A percentile compares a stretch with the other conserved stretches of the same genome.
Conservation (phyloP, 495 filamentous ascomycete species). For the Thermochaetoides thermophila region DNA sequence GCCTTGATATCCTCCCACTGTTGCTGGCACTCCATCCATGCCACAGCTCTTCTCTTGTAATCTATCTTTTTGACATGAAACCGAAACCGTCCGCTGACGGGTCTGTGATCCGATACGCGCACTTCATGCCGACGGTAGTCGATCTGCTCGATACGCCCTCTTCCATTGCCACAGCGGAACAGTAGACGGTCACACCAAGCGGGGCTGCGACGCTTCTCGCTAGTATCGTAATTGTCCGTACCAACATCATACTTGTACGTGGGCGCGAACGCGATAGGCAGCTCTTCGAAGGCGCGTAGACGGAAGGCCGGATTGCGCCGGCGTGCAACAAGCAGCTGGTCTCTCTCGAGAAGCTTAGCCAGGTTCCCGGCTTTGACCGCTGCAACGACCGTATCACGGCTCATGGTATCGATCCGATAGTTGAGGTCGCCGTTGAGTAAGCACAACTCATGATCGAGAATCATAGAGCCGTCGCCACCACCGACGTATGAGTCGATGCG, state of each 20-base stretch:
- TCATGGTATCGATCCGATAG: conserved; percentile 96
- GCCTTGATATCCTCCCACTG: conserved; percentile 56
- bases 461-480: conserved; percentile 89
- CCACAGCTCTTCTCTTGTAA: conserved; percentile 42
- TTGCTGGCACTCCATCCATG: conserved; percentile 56
- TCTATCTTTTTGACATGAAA: conserved; percentile 69
- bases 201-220: conserved; percentile 87
- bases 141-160: conserved; percentile 69
- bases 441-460: conserved; percentile 93
- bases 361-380: conserved; percentile 69
- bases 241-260: conserved; percentile 99
- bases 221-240: conserved; percentile 82
- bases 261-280: conserved; percentile 76
- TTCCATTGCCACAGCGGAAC: conserved; percentile 46
- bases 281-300: conserved; percentile 72
- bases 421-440: conserved; percentile 93
- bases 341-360: conserved; percentile 79
- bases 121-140: conserved; percentile 85
- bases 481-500: conserved; percentile 67
- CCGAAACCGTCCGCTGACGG: conserved; percentile 72
- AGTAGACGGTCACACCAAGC: conserved; percentile 94
- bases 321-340: conserved; percentile 76
- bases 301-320: conserved; percentile 80
- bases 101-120: conserved; percentile 78
- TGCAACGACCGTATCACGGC: conserved; percentile 75